Conservation (phyloP, 2,329 filamentous ascomycete species). For the Cyphellophora attinorum region DNA sequence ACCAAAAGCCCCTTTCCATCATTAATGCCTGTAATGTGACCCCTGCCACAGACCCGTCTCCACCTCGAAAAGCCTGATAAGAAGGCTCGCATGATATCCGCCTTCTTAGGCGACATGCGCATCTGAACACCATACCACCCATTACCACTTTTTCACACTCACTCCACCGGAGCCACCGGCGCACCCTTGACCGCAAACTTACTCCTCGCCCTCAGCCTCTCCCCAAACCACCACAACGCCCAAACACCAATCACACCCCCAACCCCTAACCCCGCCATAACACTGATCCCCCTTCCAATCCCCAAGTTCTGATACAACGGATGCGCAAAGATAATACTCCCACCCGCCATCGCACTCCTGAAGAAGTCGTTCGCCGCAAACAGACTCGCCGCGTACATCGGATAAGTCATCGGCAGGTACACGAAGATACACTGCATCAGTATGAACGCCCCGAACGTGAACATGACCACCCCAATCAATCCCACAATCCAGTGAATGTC, state of each 20-base stretch:
- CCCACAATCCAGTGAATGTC: slow-evolving; percentile 27
- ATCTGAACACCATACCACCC: neutral
- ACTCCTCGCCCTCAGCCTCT: slow-evolving; percentile 44
- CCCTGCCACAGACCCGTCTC: too few relatives aligned
- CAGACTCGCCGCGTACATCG: slow-evolving; percentile 17
- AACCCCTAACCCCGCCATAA: slow-evolving; percentile 25
- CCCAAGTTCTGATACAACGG: slow-evolving; percentile 26
- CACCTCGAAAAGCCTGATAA: too few relatives aligned
- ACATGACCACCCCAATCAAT: slow-evolving; percentile 14
- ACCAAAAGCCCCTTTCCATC: too few relatives aligned
- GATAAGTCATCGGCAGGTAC: slow-evolving; percentile 19
- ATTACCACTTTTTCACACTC: neutral
- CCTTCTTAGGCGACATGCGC: slow-evolving; percentile 42
- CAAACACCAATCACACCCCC: slow-evolving; percentile 47
- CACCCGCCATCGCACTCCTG: slow-evolving; percentile 23
- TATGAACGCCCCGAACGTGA: slow-evolving; percentile 15
- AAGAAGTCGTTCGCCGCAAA: slow-evolving; percentile 21
- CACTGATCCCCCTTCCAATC: slow-evolving; percentile 23
- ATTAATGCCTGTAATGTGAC: too few relatives aligned
- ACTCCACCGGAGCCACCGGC: too few relatives aligned
- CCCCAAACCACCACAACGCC: slow-evolving; percentile 49
- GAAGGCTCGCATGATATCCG: too few relatives aligned
- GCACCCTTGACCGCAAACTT: slow-evolving; percentile 43
- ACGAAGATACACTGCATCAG: slow-evolving; percentile 21
- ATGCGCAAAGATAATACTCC: slow-evolving; percentile 26